These are phyloP conservation scores for Creolimax fragrantissima DNA, from an alignment of 78 protist genomes.

Conservation along the genomic window DNA sequence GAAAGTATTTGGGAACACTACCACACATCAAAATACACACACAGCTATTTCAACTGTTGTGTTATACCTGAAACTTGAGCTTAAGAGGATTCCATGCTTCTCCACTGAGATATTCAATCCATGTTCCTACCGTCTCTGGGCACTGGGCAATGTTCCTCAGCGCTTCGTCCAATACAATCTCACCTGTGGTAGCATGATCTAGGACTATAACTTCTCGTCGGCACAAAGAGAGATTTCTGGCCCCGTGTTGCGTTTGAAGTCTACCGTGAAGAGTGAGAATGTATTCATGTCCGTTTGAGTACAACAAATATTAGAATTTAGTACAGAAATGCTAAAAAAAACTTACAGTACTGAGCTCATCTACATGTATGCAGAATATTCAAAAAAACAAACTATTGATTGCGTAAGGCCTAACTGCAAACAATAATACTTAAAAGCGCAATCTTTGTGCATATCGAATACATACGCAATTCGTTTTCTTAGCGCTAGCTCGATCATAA, in stretches of 20 bases:
- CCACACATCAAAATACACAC: too few species aligned
- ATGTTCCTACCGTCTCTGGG: neutral
- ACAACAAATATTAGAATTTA: neutral
- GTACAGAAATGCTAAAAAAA: neutral
- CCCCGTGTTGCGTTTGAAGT: neutral
- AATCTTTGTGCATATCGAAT: too few species aligned
- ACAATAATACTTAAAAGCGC: too few species aligned
- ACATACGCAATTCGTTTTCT: neutral
- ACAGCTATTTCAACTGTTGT: too few species aligned
- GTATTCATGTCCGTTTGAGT: too few species aligned
- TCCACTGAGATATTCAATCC: constrained; percentile 13
- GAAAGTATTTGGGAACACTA: too few species aligned
- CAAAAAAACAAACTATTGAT: too few species aligned
- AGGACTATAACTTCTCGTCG: neutral
- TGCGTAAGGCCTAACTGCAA: too few species aligned
- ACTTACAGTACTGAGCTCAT: too few species aligned
- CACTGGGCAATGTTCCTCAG: neutral
- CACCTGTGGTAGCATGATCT: constrained; percentile 6
- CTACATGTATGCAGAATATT: too few species aligned
- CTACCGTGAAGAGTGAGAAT: too few species aligned
- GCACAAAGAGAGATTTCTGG: neutral
- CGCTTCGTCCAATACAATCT: constrained; percentile 23
- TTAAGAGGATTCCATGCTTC: constrained; percentile 32
- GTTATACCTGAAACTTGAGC: constrained; percentile 10
- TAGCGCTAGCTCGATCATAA: constrained; percentile 14